Percentiles rank a stretch among this genome's conserved stretches.
Conservation (phyloP, 2,329 filamentous ascomycete genomes). For the Fonsecaea monophora region DNA sequence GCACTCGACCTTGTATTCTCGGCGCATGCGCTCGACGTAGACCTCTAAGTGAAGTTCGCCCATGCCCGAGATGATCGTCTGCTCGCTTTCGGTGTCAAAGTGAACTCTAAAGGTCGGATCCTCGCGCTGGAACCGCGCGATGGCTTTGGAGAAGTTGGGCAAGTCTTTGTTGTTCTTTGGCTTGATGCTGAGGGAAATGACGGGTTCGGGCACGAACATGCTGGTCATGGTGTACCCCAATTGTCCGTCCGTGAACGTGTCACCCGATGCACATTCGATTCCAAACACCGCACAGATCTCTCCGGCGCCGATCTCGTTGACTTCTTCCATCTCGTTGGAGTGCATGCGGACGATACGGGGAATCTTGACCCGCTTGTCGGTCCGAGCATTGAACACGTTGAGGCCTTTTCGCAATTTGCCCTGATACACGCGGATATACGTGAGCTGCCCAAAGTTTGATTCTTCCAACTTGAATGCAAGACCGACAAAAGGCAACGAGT, state of each 20-base stretch:
- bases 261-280: conserved; percentile 95
- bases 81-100: conserved; percentile 88
- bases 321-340: conserved; percentile 99
- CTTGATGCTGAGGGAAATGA: conserved; percentile 97
- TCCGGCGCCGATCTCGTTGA: conserved; percentile 87
- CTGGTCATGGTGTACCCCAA: conserved; percentile 95
- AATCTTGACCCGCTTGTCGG: conserved; percentile 93
- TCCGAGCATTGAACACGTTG: conserved; percentile 91
- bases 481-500: conserved; percentile 90
- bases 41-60: conserved; percentile 96
- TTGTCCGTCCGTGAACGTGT: conserved; percentile 94
- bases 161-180: conserved; percentile 92
- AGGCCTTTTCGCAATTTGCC: conserved; percentile 85
- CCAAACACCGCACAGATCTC: conserved; percentile 99
- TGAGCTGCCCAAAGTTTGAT: conserved; percentile 97
- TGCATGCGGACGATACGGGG: conserved; percentile 99
- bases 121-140: conserved; percentile 97
- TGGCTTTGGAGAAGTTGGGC: conserved; percentile 96
- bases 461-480: conserved; percentile 99
- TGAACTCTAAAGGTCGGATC: conserved; percentile 96
- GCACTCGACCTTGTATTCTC: conserved; percentile 96
- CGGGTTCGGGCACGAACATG: conserved; percentile 95
- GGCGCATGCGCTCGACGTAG: conserved; percentile 94
- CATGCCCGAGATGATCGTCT: conserved; percentile 99
- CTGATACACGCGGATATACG: conserved; percentile 98